These are phyloP conservation scores for Euptelea pleiosperma DNA, from an alignment of 164 flowering plant genomes.

Conservation along the genomic window DNA sequence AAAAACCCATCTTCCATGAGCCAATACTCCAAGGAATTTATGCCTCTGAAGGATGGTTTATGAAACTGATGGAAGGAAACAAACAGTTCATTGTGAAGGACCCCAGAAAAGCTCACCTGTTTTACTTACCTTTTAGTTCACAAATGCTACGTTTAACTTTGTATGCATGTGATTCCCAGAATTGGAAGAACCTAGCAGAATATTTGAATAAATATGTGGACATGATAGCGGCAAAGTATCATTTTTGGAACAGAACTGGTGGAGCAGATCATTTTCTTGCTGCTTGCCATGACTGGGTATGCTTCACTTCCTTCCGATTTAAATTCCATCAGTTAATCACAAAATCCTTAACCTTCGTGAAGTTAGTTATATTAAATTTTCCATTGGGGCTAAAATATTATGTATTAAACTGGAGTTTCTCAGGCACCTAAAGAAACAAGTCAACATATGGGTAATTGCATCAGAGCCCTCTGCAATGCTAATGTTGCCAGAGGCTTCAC, in stretches of 20 bases:
- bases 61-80: slow-evolving; percentile 11
- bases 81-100: slow-evolving; percentile 28
- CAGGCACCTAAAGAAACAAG: slow-evolving; percentile 33
- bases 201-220: slow-evolving; percentile 14
- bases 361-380: neutral
- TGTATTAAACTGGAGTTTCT: neutral
- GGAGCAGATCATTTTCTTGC: slow-evolving; percentile 42
- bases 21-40: slow-evolving; percentile 41
- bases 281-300: slow-evolving; percentile 49
- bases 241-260: slow-evolving; percentile 33
- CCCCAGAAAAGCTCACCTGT: slow-evolving; percentile 21
- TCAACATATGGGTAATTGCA: slow-evolving; percentile 25
- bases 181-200: slow-evolving; percentile 10
- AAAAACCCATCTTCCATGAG: slow-evolving; percentile 15
- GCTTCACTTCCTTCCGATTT: slow-evolving; percentile 3
- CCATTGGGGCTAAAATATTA: too few species aligned
- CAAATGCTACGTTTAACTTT: slow-evolving; percentile 12
- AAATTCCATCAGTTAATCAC: neutral
- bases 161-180: slow-evolving; percentile 7
- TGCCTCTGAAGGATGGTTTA: slow-evolving; percentile 26
- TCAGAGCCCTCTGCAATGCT: slow-evolving; percentile 49
- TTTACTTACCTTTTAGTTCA: slow-evolving; percentile 35
- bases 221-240: slow-evolving; percentile 23
- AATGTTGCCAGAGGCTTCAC: slow-evolving; percentile 36
- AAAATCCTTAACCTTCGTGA: neutral